Percentiles rank a stretch among this genome's conserved stretches.
These are phyloP conservation scores for Suaeda aralocaspica DNA, from an alignment of 148 eudicot genomes.

Conservation along the genomic window DNA sequence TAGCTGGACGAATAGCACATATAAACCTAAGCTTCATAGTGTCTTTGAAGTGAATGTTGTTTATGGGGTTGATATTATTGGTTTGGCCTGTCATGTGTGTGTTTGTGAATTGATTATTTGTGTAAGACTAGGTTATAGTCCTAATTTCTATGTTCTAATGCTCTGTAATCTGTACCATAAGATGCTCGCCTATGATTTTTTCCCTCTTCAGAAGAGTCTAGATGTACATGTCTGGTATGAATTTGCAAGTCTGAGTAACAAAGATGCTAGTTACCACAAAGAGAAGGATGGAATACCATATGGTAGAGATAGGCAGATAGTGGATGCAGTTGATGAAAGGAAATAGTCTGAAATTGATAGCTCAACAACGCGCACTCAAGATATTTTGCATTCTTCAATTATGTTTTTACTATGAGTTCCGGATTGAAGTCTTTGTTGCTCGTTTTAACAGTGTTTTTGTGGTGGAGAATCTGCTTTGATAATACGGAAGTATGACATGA, in stretches of 20 bases:
- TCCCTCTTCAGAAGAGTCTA: neutral
- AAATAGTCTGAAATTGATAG: slow-evolving; percentile 17
- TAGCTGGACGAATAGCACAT: too few relatives aligned
- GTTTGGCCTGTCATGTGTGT: neutral
- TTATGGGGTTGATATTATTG: neutral
- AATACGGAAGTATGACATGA: slow-evolving; percentile 7
- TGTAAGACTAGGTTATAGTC: neutral
- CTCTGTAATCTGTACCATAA: neutral
- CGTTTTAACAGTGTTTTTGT: slow-evolving; percentile 5
- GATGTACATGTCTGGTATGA: neutral
- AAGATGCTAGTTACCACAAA: slow-evolving; percentile 15
- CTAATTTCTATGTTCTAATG: neutral
- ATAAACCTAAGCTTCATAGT: neutral
- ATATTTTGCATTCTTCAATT: neutral
- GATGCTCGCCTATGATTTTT: neutral
- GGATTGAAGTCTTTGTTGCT: slow-evolving; percentile 9
- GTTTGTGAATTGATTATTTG: neutral
- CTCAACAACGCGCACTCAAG: slow-evolving; percentile 13
- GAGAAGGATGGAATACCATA: neutral
- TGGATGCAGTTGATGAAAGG: slow-evolving; percentile 13
- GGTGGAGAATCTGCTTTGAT: slow-evolving; percentile 10
- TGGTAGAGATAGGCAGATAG: slow-evolving; percentile 6
- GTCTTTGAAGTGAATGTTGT: neutral
- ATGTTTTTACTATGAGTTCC: neutral
- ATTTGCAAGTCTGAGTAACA: neutral